Conservation (phyloP, 73 alveolate species). For the Tetrahymena elliotti region DNA sequence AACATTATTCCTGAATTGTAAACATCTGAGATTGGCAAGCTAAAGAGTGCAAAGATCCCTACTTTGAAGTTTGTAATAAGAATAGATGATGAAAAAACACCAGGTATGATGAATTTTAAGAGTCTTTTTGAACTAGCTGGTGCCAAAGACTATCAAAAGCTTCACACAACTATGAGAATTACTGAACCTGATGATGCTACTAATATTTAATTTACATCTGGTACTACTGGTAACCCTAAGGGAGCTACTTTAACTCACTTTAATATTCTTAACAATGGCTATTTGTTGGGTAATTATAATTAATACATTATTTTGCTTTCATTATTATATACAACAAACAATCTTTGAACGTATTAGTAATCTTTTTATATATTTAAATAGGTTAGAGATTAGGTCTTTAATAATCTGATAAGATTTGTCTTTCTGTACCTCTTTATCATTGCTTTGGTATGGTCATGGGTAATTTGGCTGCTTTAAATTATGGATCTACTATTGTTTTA, state of each 20-base stretch:
- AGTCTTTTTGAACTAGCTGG: constrained; percentile 36
- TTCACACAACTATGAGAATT: constrained; percentile 15
- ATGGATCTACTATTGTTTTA: constrained; percentile 64
- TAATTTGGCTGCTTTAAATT: constrained; percentile 50
- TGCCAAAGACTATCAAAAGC: constrained; percentile 14
- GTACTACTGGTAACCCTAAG: constrained; percentile 78
- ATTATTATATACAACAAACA: background rate
- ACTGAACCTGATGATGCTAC: constrained; percentile 55
- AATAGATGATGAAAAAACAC: constrained; percentile 41
- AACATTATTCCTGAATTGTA: constrained; percentile 50
- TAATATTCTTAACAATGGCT: constrained; percentile 58
- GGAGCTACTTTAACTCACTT: constrained; percentile 69
- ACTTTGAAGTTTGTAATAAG: constrained; percentile 32
- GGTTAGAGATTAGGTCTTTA: constrained; percentile 49
- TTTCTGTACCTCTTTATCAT: constrained; percentile 80
- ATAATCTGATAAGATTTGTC: constrained; percentile 37
- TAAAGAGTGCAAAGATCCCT: constrained; percentile 33
- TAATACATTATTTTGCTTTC: background rate
- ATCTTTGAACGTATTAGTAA: background rate
- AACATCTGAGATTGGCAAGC: constrained; percentile 15
- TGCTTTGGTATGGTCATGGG: constrained; percentile 88
- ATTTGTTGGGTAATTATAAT: background rate
- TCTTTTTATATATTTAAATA: background rate
- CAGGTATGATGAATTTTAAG: constrained; percentile 53
- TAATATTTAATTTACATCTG: constrained; percentile 77